Percentiles rank a stretch among this genome's conserved stretches.
phyloP scores from a whole-genome alignment of 1,139 yeast genomes.

The Kurtzmaniella quercitrusa region DNA sequence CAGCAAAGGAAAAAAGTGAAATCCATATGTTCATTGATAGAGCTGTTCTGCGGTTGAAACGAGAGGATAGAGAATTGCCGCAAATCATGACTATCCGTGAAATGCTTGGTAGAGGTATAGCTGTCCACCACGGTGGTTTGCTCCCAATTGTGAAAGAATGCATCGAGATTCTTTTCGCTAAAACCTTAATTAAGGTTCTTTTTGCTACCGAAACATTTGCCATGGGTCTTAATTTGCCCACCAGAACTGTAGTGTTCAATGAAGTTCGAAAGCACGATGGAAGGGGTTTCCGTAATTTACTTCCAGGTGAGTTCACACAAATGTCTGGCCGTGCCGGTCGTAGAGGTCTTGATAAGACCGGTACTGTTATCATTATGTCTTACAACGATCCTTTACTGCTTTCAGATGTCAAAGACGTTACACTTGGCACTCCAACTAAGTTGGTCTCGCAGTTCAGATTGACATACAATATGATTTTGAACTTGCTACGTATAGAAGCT shows the following conservation, averaged over 20 bases:
- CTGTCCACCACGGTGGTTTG: conserved; percentile 96
- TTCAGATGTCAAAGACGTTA: conserved; percentile 67
- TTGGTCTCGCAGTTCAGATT: conserved; percentile 87
- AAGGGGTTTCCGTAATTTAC: conserved; percentile 66
- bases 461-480: conserved; percentile 93
- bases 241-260: conserved; percentile 91
- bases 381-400: conserved; percentile 66
- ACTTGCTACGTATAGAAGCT: conserved; percentile 88
- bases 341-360: conserved; percentile 90
- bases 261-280: conserved; percentile 90
- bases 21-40: conserved; percentile 89
- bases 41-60: conserved; percentile 81
- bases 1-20: conserved; percentile 80
- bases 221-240: conserved; percentile 95
- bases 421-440: conserved; percentile 85
- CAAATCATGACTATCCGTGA: conserved; percentile 83
- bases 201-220: conserved; percentile 99
- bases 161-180: conserved; percentile 87
- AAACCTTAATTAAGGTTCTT: conserved; percentile 78
- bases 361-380: conserved; percentile 94
- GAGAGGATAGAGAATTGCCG: conserved; percentile 90
- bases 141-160: conserved; percentile 94
- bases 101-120: conserved; percentile 84
- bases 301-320: conserved; percentile 97
- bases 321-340: conserved; percentile 99